Conservation (phyloP, 352 stramenopile species). For the Globisporangium emineosum region DNA sequence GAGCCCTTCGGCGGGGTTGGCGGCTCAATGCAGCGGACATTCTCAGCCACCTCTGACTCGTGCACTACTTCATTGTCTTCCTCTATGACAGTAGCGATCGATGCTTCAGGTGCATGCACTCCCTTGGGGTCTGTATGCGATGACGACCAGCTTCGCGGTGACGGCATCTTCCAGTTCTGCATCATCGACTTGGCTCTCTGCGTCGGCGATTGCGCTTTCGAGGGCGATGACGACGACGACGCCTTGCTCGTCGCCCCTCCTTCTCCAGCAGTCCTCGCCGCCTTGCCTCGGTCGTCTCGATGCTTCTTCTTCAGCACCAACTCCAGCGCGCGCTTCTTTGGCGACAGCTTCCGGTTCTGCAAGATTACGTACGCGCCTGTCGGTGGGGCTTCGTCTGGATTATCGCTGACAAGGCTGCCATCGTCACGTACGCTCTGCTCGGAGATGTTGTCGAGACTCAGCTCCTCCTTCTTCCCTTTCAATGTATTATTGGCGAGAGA, state of each 20-base stretch:
- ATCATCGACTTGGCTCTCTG: conserved; percentile 24
- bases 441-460: conserved; percentile 2
- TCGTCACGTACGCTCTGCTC: conserved; percentile 10
- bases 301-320: conserved; percentile 67
- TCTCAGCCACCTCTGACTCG: neutral
- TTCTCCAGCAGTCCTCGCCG: neutral
- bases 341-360: conserved; percentile 64
- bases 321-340: conserved; percentile 65
- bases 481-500: neutral
- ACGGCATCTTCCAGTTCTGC: conserved; percentile 23
- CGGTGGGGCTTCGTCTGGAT: conserved; percentile 24
- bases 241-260: neutral
- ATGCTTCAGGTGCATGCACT: neutral
- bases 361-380: conserved; percentile 53
- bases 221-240: neutral
- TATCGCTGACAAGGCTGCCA: neutral
- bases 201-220: conserved; percentile 14
- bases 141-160: conserved; percentile 2
- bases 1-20: neutral
- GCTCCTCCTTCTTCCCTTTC: neutral
- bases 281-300: conserved; percentile 29
- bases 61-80: conserved; percentile 4
- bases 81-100: neutral
- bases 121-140: neutral
- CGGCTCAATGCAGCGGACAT: neutral